These are phyloP conservation scores for Endothia cerciana DNA, from an alignment of 2,329 filamentous ascomycete species.

Conservation along the genomic window DNA sequence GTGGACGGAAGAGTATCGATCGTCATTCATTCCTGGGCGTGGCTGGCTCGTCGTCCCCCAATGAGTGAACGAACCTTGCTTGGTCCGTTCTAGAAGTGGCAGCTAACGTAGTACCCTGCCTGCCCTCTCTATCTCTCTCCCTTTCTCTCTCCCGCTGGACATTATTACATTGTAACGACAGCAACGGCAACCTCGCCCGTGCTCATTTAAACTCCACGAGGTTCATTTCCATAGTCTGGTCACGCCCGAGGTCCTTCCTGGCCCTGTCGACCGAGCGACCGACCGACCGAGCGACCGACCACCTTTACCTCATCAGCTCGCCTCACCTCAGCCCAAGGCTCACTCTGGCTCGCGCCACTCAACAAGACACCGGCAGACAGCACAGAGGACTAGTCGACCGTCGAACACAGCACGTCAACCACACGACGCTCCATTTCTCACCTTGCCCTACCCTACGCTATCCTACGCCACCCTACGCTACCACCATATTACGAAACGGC, in stretches of 20 bases:
- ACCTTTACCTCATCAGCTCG: not conserved
- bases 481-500: not conserved
- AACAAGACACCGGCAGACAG: too few relatives aligned
- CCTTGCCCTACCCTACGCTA: not conserved
- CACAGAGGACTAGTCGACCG: too few relatives aligned
- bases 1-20: not conserved
- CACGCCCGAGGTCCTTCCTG: not conserved
- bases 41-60: slow-evolving; percentile 1
- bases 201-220: slow-evolving; percentile 6
- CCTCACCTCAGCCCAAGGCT: not conserved
- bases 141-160: too few relatives aligned
- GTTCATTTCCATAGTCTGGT: slow-evolving; percentile 4
- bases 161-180: not conserved
- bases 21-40: slow-evolving; percentile 10
- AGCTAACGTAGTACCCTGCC: not conserved
- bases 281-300: too few relatives aligned
- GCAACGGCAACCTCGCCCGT: slow-evolving; percentile 1
- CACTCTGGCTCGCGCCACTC: not conserved
- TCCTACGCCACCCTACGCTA: not conserved
- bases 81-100: not conserved
- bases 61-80: not conserved
- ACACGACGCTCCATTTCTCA: not conserved
- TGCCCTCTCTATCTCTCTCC: too few relatives aligned
- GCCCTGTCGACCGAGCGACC: not conserved
- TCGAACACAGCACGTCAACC: too few relatives aligned